These are phyloP conservation scores for Coemansia sp. DNA, from an alignment of 192 early-diverging fungal genomes.

Conservation along the genomic window DNA sequence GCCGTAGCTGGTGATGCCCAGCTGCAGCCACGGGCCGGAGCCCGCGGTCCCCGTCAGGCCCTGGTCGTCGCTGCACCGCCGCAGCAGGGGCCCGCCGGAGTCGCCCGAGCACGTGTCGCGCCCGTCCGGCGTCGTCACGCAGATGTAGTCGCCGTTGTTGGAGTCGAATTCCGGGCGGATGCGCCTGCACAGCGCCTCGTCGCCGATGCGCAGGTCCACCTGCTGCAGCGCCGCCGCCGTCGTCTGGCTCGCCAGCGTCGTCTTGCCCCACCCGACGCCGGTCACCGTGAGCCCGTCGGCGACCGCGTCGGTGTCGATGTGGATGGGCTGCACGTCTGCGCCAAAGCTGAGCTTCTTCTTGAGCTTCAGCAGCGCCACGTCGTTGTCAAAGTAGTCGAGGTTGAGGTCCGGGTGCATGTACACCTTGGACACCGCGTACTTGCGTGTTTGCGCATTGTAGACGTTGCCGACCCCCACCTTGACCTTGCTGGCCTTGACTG, in stretches of 20 bases:
- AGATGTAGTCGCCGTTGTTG: constrained; percentile 53
- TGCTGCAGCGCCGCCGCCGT: constrained; percentile 32
- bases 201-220: constrained; percentile 32
- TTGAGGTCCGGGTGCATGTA: constrained; percentile 39
- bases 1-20: constrained; percentile 58
- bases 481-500: constrained; percentile 27
- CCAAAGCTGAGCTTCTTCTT: constrained; percentile 34
- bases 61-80: constrained; percentile 18
- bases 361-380: constrained; percentile 56
- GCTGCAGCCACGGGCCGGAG: constrained; percentile 40
- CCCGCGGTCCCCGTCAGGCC: constrained; percentile 3
- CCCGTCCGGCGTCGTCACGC: constrained; percentile 50
- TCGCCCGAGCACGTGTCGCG: constrained; percentile 54
- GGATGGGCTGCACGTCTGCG: constrained; percentile 39
- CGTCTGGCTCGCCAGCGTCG: constrained; percentile 16
- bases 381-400: constrained; percentile 54
- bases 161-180: constrained; percentile 25
- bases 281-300: constrained; percentile 36
- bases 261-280: constrained; percentile 56
- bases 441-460: constrained; percentile 6
- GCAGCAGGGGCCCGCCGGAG: constrained; percentile 45
- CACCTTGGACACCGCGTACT: constrained; percentile 32
- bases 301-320: constrained; percentile 31
- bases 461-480: constrained; percentile 39
- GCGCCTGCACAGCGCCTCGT: constrained; percentile 24